Conservation (phyloP, 2,329 filamentous ascomycete species). For the Fusarium siculi region DNA sequence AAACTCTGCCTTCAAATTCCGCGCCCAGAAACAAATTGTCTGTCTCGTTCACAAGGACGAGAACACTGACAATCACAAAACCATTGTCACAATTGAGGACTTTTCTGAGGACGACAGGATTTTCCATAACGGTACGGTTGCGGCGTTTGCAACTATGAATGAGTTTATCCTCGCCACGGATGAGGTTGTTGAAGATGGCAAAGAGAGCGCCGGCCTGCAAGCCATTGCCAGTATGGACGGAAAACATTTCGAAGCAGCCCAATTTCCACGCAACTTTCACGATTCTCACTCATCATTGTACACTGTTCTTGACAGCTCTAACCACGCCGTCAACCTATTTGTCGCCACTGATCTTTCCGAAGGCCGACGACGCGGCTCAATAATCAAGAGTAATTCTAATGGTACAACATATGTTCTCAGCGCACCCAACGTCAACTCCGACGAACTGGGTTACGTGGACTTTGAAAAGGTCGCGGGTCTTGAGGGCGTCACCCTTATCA, state of each 20-base stretch:
- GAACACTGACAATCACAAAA: slow-evolving; percentile 68
- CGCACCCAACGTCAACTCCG: slow-evolving; percentile 82
- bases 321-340: slow-evolving; percentile 93
- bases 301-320: slow-evolving; percentile 94
- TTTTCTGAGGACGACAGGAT: slow-evolving; percentile 74
- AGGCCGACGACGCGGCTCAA: slow-evolving; percentile 80
- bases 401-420: slow-evolving; percentile 94
- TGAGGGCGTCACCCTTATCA: slow-evolving; percentile 89
- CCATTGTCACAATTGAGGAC: slow-evolving; percentile 81
- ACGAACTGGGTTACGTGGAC: slow-evolving; percentile 82
- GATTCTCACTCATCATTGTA: slow-evolving; percentile 84
- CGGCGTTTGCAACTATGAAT: slow-evolving; percentile 92
- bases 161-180: slow-evolving; percentile 95
- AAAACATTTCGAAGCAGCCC: slow-evolving; percentile 79
- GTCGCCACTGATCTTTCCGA: slow-evolving; percentile 78
- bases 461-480: slow-evolving; percentile 96
- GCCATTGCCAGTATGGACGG: slow-evolving; percentile 90
- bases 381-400: slow-evolving; percentile 98
- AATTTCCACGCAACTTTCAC: slow-evolving; percentile 87
- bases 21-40: slow-evolving; percentile 65
- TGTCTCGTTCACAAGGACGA: slow-evolving; percentile 68
- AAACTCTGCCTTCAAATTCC: slow-evolving; percentile 65
- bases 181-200: slow-evolving; percentile 63
- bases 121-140: slow-evolving; percentile 67
- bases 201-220: slow-evolving; percentile 71